Evolutionary conservation across 768 basidiomycete species (phyloP).

Genomic region (Naganishia friedmannii): DNA sequence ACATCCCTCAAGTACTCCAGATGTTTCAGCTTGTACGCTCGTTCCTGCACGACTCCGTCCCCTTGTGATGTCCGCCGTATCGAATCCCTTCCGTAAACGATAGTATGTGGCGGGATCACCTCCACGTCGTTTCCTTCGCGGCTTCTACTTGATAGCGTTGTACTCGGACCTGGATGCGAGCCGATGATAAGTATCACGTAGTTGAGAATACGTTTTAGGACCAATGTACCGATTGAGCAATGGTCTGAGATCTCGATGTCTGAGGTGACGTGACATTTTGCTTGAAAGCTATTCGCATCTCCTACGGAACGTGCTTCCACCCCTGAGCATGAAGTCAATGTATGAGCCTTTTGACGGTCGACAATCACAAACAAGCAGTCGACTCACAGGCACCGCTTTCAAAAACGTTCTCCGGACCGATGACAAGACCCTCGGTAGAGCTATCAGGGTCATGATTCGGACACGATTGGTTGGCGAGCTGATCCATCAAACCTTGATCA

Average conservation of each 20-base stretch:
- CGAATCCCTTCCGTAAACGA: conserved; percentile 69
- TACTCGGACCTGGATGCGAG: neutral
- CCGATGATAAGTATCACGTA: neutral
- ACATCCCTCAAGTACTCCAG: conserved; percentile 88
- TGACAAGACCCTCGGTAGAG: conserved; percentile 42
- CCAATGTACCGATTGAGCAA: conserved; percentile 68
- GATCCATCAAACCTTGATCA: neutral
- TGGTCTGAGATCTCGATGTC: conserved; percentile 73
- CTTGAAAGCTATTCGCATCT: conserved; percentile 78
- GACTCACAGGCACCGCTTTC: conserved; percentile 86
- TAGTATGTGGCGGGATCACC: conserved; percentile 74
- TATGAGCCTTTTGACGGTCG: neutral
- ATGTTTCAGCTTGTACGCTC: conserved; percentile 79
- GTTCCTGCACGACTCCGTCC: conserved; percentile 75
- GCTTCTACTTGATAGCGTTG: conserved; percentile 1
- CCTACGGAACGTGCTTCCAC: conserved; percentile 60
- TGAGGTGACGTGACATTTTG: conserved; percentile 76
- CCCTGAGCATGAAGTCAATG: conserved; percentile 12
- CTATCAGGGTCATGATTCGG: conserved; percentile 46
- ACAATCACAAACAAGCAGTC: neutral
- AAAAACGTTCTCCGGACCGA: conserved; percentile 90
- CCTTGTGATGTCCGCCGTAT: conserved; percentile 81
- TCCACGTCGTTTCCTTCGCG: conserved; percentile 60
- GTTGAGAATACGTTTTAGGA: neutral
- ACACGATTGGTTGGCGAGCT: neutral